phyloP scores from a whole-genome alignment of 2,329 filamentous ascomycete species.

The Dichotomopilus funicola region DNA sequence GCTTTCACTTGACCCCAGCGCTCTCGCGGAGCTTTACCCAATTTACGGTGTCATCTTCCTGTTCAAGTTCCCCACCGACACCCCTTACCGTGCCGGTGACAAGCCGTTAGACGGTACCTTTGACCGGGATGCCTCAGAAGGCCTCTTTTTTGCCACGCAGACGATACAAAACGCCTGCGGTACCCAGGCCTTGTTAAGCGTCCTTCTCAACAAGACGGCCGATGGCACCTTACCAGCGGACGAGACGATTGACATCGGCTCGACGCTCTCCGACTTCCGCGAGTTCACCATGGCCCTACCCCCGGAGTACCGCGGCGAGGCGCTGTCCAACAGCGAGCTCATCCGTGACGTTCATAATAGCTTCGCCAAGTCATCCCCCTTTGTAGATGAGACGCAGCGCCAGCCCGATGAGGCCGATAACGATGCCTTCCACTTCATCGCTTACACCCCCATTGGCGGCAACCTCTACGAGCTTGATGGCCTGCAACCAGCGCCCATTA shows the following conservation, averaged over 20 bases:
- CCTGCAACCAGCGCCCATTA: slow-evolving; percentile 85
- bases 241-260: slow-evolving; percentile 61
- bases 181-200: slow-evolving; percentile 87
- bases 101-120: slow-evolving; percentile 75
- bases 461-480: slow-evolving; percentile 92
- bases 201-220: slow-evolving; percentile 76
- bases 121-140: slow-evolving; percentile 66
- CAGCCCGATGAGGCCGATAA: slow-evolving; percentile 65
- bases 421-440: slow-evolving; percentile 96
- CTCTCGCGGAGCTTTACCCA: slow-evolving; percentile 63
- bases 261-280: slow-evolving; percentile 67
- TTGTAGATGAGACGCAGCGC: slow-evolving; percentile 81
- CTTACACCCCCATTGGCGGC: slow-evolving; percentile 76
- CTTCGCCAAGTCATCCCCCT: slow-evolving; percentile 82
- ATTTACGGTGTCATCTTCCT: slow-evolving; percentile 97
- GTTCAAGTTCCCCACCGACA: slow-evolving; percentile 86
- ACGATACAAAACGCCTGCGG: slow-evolving; percentile 99
- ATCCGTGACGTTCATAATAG: slow-evolving; percentile 82
- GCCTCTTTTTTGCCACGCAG: slow-evolving; percentile 89
- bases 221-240: slow-evolving; percentile 27
- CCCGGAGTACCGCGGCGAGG: slow-evolving; percentile 59
- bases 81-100: slow-evolving; percentile 49
- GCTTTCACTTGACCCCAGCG: slow-evolving; percentile 74
- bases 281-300: slow-evolving; percentile 84
- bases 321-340: slow-evolving; percentile 56